Base-by-base conservation (phyloP, 108 stramenopile species). In the Epipyxis sp. region DNA sequence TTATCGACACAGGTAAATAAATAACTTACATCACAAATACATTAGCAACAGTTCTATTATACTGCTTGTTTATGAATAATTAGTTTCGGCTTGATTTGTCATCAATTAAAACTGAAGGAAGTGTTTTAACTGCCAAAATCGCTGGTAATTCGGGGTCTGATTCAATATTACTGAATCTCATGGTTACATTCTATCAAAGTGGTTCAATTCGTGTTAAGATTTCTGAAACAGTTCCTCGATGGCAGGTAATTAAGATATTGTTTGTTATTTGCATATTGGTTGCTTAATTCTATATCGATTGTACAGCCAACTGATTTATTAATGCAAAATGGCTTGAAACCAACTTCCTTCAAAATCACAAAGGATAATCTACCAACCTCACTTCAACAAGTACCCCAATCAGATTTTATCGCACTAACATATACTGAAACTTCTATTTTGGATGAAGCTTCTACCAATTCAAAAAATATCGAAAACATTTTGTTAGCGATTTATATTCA, bases 381-480 rank as follows among this genome's bases (percentile, higher is more conserved):
- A 37, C 27, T 57, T 30, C 35, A 10, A 37, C 41, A 37, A 3
- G 20, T 65, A 10, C 6, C 46, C 50, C 27, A 42, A 43, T 20
- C 6, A 6, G 6, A 50, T 50, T 20, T 13, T 20, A 6, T 20
- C 20, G 46, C 46, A 6, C 6, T 13, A 6, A 50, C 46, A 50
- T 50, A 6, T 20, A 6, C 46, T 50, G 46, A 50, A 20, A 50
- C 50, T 37, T n/a, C 37, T 59, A 54, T 59, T 3, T 46, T 41
- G 42, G 59, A 29, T 29, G 62, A 41, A 29, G 81, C 34, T 29
- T 13, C 29, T 10, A 65, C 30, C 0, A 61, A 46, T 59, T 59
- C 59, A 20, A 69, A 80, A 35, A 40, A 76, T 37, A 71, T 84
- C 59, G 79, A 42, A 59, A 45, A 82, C 42, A 50, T 50, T 13